These are phyloP conservation scores for Lodderomyces jiufengensis DNA, from an alignment of 1,139 yeast genomes.

Conservation along the genomic window DNA sequence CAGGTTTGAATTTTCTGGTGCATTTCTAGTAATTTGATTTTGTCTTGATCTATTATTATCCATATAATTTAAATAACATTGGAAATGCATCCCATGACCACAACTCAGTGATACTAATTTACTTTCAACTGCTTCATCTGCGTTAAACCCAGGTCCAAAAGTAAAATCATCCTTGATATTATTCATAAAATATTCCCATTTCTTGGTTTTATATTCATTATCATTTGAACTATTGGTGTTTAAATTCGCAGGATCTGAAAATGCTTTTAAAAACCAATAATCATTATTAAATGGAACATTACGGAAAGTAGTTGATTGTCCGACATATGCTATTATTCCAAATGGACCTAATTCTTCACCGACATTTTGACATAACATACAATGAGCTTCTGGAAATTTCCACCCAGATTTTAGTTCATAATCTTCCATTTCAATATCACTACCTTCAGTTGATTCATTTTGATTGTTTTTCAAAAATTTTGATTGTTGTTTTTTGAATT, in stretches of 20 bases:
- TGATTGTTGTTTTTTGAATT: conserved; percentile 73
- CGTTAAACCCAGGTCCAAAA: conserved; percentile 71
- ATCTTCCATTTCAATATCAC: conserved; percentile 39
- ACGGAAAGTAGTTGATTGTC: conserved; percentile 59
- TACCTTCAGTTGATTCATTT: conserved; percentile 24
- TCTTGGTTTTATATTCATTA: conserved; percentile 17
- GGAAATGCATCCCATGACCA: conserved; percentile 91
- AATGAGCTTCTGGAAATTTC: conserved; percentile 76
- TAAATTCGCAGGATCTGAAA: conserved; percentile 51
- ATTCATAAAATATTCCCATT: conserved; percentile 38
- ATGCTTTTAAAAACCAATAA: conserved; percentile 66
- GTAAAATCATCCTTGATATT: conserved; percentile 37
- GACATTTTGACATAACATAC: conserved; percentile 87
- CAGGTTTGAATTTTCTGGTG: conserved; percentile 70
- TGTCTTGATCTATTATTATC: conserved; percentile 52
- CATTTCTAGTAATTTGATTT: conserved; percentile 74
- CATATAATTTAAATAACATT: conserved; percentile 67
- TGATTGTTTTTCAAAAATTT: conserved; percentile 57
- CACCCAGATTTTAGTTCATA: conserved; percentile 40
- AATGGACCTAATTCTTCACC: conserved; percentile 66
- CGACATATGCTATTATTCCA: conserved; percentile 65
- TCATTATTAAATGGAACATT: conserved; percentile 59
- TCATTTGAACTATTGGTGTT: conserved; percentile 37
- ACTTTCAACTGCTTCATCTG: conserved; percentile 34
- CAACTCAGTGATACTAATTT: conserved; percentile 72